Conservation (phyloP, 164 flowering plant species). For the Vitis vinifera region DNA sequence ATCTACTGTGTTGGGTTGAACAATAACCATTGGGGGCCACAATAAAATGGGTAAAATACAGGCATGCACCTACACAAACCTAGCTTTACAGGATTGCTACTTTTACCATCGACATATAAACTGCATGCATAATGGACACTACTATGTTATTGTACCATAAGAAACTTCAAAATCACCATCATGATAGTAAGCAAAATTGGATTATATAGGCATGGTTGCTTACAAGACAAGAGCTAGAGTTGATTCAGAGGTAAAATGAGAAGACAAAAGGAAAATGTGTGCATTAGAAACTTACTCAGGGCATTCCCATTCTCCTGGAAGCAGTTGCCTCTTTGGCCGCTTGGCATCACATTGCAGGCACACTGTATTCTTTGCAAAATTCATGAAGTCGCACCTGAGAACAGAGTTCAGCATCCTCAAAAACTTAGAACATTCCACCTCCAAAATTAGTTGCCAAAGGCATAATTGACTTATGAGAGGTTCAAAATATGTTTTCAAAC, state of each 20-base stretch:
- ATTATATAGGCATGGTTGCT: no score
- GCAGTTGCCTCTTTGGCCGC: conserved; percentile 92
- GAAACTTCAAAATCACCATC: neutral
- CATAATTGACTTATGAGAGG: no score
- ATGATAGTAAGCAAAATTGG: neutral
- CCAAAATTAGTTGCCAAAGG: no score
- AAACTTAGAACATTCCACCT: neutral
- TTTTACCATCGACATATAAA: neutral
- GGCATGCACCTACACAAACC: neutral
- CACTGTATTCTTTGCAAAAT: conserved; percentile 88
- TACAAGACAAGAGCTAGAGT: neutral
- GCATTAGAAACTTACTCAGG: conserved; percentile 64
- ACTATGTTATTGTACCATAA: neutral
- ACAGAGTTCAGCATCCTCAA: conserved; percentile 8
- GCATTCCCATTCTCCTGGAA: conserved; percentile 99
- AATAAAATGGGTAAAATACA: no score
- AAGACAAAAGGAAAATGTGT: neutral
- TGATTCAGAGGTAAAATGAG: neutral
- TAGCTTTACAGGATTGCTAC: neutral
- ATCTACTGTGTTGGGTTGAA: neutral
- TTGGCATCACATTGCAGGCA: conserved; percentile 98
- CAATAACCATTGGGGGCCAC: no score
- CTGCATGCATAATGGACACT: neutral
- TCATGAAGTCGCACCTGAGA: conserved; percentile 97
- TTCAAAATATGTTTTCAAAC: no score